Evolutionary conservation across 192 early-diverging fungal genomes (phyloP).

Genomic region (Coemansia sp.): DNA sequence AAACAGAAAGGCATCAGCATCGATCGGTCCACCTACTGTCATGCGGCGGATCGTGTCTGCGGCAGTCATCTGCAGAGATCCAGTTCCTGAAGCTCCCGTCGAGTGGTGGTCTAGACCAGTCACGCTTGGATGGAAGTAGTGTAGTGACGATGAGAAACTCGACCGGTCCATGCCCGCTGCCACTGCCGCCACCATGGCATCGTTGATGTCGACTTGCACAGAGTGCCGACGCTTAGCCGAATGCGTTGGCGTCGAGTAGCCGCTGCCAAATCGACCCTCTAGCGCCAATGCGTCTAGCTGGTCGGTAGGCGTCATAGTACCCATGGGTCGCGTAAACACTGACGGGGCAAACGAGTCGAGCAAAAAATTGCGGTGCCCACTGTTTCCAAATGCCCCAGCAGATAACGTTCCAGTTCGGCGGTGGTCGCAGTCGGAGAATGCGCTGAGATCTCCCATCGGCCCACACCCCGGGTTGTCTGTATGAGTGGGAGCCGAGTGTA

Average conservation of each 20-base stretch:
- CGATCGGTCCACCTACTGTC: conserved; percentile 44
- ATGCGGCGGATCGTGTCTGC: conserved; percentile 49
- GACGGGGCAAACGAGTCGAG: conserved; percentile 48
- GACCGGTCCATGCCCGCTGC: conserved; percentile 45
- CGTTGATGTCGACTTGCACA: conserved; percentile 49
- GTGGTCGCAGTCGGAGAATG: conserved; percentile 17
- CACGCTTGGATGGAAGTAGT: conserved; percentile 31
- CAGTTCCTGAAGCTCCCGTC: neutral
- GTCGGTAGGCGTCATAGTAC: conserved; percentile 44
- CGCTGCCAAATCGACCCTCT: conserved; percentile 38
- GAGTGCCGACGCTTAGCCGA: conserved; percentile 51
- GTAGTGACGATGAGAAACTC: conserved; percentile 36
- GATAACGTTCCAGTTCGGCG: conserved; percentile 22
- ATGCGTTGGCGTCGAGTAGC: conserved; percentile 50
- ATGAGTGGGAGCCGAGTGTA: conserved; percentile 37
- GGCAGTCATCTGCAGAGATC: conserved; percentile 24
- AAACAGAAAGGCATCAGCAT: conserved; percentile 44
- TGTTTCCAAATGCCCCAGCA: conserved; percentile 22
- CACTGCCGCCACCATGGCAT: conserved; percentile 43
- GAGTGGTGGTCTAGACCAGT: conserved; percentile 22
- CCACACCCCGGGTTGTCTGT: conserved; percentile 2
- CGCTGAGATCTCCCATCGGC: conserved; percentile 16
- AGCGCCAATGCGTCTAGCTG: conserved; percentile 55
- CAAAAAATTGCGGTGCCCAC: conserved; percentile 21
- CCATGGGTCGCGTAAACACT: conserved; percentile 42